Evolutionary conservation across 176 grass and related monocot genomes (phyloP).

Genomic region (Zizania latifolia): DNA sequence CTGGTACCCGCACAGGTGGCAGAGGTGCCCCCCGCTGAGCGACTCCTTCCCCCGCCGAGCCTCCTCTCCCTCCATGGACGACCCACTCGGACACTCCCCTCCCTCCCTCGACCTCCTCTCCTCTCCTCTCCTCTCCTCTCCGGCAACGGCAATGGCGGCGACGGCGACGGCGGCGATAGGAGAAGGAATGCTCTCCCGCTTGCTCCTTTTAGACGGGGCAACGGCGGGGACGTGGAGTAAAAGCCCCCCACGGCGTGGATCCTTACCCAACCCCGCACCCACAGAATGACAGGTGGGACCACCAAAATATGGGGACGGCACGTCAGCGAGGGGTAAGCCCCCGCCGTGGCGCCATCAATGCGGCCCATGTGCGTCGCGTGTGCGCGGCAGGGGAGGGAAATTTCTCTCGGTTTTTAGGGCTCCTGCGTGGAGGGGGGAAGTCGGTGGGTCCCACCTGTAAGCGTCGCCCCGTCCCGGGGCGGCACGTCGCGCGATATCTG

Average conservation of each 20-base stretch:
- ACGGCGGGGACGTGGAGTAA: slow-evolving; percentile 19
- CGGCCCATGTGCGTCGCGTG: slow-evolving; percentile 27
- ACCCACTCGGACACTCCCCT: background rate
- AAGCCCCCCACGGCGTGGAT: background rate
- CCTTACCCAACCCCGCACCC: background rate
- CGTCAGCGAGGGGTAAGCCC: background rate
- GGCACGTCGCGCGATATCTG: background rate
- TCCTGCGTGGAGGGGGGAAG: background rate
- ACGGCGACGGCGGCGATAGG: background rate
- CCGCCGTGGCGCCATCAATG: slow-evolving; percentile 29
- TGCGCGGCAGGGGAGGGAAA: background rate
- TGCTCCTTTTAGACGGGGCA: slow-evolving; percentile 14
- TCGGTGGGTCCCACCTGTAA: background rate
- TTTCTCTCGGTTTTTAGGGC: slow-evolving; percentile 17
- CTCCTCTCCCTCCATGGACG: slow-evolving; percentile 32
- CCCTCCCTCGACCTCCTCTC: background rate
- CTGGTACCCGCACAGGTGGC: slow-evolving; percentile 61
- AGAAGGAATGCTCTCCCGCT: background rate
- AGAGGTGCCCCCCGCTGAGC: slow-evolving; percentile 44
- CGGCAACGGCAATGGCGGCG: slow-evolving; percentile 9
- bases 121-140: background rate
- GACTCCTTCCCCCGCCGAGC: slow-evolving; percentile 18
- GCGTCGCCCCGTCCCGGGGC: rapidly evolving
- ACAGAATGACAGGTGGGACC: slow-evolving; percentile 1
- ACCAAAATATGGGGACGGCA: rapidly evolving